These are phyloP conservation scores for Pyronema domesticum DNA, from an alignment of 495 filamentous ascomycete genomes.

Conservation along the genomic window DNA sequence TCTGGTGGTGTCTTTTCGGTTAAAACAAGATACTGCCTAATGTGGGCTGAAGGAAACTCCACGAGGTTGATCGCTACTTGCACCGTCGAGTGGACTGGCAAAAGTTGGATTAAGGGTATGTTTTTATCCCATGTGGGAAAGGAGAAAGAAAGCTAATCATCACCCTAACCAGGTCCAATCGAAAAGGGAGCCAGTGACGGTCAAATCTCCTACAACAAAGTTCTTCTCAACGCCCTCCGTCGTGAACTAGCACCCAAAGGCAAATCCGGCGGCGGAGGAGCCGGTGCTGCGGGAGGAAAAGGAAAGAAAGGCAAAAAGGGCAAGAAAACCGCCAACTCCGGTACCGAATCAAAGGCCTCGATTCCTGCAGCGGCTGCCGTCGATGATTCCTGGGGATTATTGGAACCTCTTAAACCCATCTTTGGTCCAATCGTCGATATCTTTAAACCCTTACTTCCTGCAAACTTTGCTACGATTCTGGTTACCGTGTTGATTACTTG, in stretches of 20 bases:
- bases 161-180: constrained; percentile 7
- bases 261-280: constrained; percentile 27
- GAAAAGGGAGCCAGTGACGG: constrained; percentile 4
- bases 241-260: constrained; percentile 42
- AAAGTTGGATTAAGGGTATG: constrained; percentile 94
- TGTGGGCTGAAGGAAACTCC: constrained; percentile 69
- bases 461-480: constrained; percentile 43
- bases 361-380: constrained; percentile 27
- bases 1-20: constrained; percentile 78
- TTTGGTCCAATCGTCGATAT: constrained; percentile 56
- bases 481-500: constrained; percentile 38
- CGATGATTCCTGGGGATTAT: constrained; percentile 49
- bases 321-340: constrained; percentile 15
- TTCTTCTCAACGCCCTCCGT: constrained; percentile 56
- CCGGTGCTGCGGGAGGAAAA: constrained; percentile 23
- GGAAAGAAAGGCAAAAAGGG: constrained; percentile 42
- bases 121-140: not conserved
- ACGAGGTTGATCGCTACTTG: constrained; percentile 74
- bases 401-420: constrained; percentile 57
- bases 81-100: constrained; percentile 87
- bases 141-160: not conserved
- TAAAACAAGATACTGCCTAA: constrained; percentile 87
- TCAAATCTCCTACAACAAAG: constrained; percentile 61
- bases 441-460: constrained; percentile 48
- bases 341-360: constrained; percentile 25